Evolutionary conservation across 169 alveolate genomes (phyloP).

Genomic region (Condylostoma magnum): DNA sequence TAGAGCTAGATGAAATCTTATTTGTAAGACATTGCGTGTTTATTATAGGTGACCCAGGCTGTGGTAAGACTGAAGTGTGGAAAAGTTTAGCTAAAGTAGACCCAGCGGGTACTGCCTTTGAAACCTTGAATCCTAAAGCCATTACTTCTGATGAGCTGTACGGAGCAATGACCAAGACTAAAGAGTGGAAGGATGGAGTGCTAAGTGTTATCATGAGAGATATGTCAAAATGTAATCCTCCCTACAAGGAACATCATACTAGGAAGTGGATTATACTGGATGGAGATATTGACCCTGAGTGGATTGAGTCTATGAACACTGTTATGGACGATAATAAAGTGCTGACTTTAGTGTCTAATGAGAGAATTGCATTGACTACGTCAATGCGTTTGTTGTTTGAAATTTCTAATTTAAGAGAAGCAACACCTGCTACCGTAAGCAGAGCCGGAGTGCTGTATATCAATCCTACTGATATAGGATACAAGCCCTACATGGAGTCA

Average conservation of each 20-base stretch:
- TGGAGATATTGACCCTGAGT: conserved; percentile 98
- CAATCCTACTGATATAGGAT: conserved; percentile 94
- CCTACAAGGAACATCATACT: conserved; percentile 79
- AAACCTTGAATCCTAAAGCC: conserved; percentile 94
- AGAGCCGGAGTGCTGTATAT: conserved; percentile 97
- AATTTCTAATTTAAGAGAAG: conserved; percentile 91
- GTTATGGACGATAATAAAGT: conserved; percentile 97
- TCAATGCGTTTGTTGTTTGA: conserved; percentile 94
- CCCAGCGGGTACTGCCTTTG: conserved; percentile 88
- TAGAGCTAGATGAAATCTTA: conserved; percentile 79
- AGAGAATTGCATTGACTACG: conserved; percentile 93
- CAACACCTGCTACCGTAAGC: conserved; percentile 98
- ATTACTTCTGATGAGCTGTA: conserved; percentile 93
- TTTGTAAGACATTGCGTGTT: conserved; percentile 96
- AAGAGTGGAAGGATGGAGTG: conserved; percentile 98
- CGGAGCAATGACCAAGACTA: conserved; percentile 92
- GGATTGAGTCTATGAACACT: conserved; percentile 97
- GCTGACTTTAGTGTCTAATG: conserved; percentile 93
- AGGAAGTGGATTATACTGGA: conserved; percentile 93
- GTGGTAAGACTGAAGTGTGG: conserved; percentile 95
- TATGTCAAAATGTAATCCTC: conserved; percentile 89
- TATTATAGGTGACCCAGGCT: conserved; percentile 95
- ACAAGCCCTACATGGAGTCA: conserved; percentile 91
- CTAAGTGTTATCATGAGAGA: conserved; percentile 94
- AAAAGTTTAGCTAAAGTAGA: conserved; percentile 83